phyloP scores from a whole-genome alignment of 2,329 filamentous ascomycete species.

The Epichloe sp. region DNA sequence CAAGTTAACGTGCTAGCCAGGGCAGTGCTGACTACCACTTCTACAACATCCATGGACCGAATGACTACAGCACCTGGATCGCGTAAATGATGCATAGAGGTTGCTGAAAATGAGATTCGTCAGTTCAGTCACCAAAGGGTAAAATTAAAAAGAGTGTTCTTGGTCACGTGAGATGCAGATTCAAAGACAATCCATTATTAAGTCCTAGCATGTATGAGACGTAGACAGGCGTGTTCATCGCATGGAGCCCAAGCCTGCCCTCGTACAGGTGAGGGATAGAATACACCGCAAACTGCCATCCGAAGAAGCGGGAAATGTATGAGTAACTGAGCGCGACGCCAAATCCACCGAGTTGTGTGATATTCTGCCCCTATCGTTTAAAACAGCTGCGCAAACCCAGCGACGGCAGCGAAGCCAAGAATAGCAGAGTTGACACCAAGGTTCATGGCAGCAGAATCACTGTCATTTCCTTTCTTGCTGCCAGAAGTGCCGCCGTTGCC shows the following conservation, averaged over 20 bases:
- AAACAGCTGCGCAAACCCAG: constrained; percentile 37
- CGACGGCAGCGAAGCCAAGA: constrained; percentile 33
- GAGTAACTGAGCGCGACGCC: constrained; percentile 23
- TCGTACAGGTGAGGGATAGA: constrained; percentile 15
- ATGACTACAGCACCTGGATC: too few species aligned
- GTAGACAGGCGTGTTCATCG: constrained; percentile 7
- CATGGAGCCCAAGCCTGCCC: constrained; percentile 14
- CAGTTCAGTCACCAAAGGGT: background rate
- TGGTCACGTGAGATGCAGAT: constrained; percentile 5
- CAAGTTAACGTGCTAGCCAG: background rate
- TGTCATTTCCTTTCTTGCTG: constrained; percentile 14
- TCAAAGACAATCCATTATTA: constrained; percentile 31
- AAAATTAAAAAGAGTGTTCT: background rate
- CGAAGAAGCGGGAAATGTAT: constrained; percentile 20
- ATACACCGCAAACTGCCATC: constrained; percentile 22
- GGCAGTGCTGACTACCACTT: too few species aligned
- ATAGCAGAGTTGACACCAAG: constrained; percentile 33
- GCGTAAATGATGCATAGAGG: background rate
- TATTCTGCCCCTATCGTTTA: constrained; percentile 22
- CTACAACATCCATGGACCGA: too few species aligned
- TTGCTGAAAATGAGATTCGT: background rate
- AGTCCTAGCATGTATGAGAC: constrained; percentile 25
- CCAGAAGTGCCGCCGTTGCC: constrained; percentile 18
- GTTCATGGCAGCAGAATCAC: constrained; percentile 31
- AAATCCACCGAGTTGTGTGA: constrained; percentile 18